Evolutionary conservation across 495 filamentous ascomycete genomes (phyloP).

Genomic region (Monascus purpureus): DNA sequence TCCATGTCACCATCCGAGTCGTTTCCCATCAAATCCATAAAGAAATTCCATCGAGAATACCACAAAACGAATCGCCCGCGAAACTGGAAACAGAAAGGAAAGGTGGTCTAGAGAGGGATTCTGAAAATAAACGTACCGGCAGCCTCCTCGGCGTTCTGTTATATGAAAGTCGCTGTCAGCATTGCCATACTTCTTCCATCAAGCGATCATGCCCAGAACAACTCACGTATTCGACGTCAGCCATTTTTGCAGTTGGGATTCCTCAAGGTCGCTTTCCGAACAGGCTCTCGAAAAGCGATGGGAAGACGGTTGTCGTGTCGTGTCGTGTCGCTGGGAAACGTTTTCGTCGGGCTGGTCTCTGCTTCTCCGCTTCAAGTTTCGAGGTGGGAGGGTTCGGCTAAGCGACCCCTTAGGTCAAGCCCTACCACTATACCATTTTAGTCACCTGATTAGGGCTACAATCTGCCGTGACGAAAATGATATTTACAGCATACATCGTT

Average conservation of each 20-base stretch:
- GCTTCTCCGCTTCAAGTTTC: slow-evolving; percentile 18
- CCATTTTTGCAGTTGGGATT: slow-evolving; percentile 61
- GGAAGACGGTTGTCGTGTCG: slow-evolving; percentile 30
- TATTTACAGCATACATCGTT: too few species aligned
- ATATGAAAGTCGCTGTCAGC: slow-evolving; percentile 24
- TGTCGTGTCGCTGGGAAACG: slow-evolving; percentile 31
- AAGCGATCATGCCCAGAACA: background rate
- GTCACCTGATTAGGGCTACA: too few species aligned
- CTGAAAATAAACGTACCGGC: slow-evolving; percentile 57
- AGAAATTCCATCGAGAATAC: too few species aligned
- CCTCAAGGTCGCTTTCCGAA: slow-evolving; percentile 37
- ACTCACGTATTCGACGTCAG: slow-evolving; percentile 85
- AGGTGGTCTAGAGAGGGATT: too few species aligned
- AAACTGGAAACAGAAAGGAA: too few species aligned
- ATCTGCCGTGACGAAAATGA: too few species aligned
- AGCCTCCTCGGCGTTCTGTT: slow-evolving; percentile 84
- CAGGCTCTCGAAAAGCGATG: slow-evolving; percentile 36
- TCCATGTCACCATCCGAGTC: too few species aligned
- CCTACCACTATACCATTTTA: slow-evolving; percentile 25
- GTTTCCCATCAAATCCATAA: too few species aligned
- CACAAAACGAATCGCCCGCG: too few species aligned
- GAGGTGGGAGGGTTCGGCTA: slow-evolving; percentile 32
- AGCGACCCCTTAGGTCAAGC: slow-evolving; percentile 31
- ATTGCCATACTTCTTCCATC: too few species aligned
- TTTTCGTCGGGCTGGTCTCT: slow-evolving; percentile 13